phyloP scores from a whole-genome alignment of 306 rosid genomes.

The Begonia fuchsioides region DNA sequence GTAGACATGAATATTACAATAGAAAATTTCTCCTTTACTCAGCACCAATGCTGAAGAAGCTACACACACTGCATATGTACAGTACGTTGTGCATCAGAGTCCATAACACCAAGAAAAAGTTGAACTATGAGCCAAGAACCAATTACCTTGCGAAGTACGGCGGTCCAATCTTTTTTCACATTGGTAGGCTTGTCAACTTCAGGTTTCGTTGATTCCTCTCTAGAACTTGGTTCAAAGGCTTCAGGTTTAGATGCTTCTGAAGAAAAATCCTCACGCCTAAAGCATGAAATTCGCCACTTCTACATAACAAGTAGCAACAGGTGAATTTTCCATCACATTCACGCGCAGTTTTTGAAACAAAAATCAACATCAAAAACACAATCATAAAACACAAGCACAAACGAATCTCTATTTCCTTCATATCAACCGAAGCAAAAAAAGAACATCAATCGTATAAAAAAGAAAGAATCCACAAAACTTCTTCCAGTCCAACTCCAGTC shows the following conservation, averaged over 20 bases:
- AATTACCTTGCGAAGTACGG: conserved; percentile 31
- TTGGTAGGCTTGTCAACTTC: conserved; percentile 27
- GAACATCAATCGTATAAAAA: too few species aligned
- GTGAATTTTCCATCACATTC: neutral
- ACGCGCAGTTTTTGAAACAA: neutral
- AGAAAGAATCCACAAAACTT: too few species aligned
- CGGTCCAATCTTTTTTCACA: conserved; percentile 26
- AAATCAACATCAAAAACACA: too few species aligned
- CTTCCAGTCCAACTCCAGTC: too few species aligned
- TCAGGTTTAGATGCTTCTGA: conserved; percentile 44
- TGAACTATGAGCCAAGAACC: conserved; percentile 1
- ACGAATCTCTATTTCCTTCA: too few species aligned
- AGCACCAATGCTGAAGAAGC: neutral
- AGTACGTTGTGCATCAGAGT: neutral
- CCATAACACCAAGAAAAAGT: neutral
- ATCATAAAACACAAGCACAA: too few species aligned
- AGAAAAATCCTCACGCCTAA: conserved; percentile 48
- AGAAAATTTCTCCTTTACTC: neutral
- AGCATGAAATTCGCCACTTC: conserved; percentile 61
- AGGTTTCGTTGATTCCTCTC: conserved; percentile 4
- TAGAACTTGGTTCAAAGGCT: conserved; percentile 18
- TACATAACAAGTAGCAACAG: conserved; percentile 21
- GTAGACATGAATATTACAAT: too few species aligned
- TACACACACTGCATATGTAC: neutral
- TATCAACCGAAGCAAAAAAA: too few species aligned